These are phyloP conservation scores for Teratosphaeria pseudoeucalypti DNA, from an alignment of 2,329 filamentous ascomycete genomes.

Conservation along the genomic window DNA sequence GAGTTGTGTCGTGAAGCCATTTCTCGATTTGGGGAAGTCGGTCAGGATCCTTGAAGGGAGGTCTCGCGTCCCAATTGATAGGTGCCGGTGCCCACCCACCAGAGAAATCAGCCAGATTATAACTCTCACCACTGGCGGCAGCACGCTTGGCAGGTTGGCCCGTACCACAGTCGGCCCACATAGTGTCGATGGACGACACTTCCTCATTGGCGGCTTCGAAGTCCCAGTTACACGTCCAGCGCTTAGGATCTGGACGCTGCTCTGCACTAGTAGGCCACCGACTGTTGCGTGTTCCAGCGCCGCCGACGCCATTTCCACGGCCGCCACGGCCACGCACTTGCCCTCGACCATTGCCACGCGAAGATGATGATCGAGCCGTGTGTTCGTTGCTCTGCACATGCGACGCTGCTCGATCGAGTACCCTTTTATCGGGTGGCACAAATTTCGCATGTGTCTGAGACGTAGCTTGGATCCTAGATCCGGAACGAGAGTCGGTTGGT, in stretches of 20 bases:
- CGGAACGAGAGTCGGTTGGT: neutral
- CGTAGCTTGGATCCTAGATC: neutral
- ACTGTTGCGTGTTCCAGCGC: neutral
- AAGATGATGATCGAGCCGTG: neutral
- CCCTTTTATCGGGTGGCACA: neutral
- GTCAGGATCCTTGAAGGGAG: slow-evolving; percentile 17
- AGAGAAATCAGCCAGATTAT: slow-evolving; percentile 30
- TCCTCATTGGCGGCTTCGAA: slow-evolving; percentile 1
- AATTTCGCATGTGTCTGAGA: neutral
- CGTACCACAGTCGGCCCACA: slow-evolving; percentile 9
- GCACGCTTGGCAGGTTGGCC: slow-evolving; percentile 7
- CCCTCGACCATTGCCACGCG: neutral
- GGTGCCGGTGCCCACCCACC: slow-evolving; percentile 38
- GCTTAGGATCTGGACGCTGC: slow-evolving; percentile 9
- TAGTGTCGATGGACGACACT: slow-evolving; percentile 6
- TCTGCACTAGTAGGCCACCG: slow-evolving; percentile 8
- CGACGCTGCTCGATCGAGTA: neutral
- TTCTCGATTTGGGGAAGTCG: slow-evolving; percentile 15
- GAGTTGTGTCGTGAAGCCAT: slow-evolving; percentile 14
- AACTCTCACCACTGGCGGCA: slow-evolving; percentile 1
- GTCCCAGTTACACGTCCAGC: slow-evolving; percentile 11
- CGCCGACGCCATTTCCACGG: neutral
- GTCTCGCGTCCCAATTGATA: slow-evolving; percentile 34
- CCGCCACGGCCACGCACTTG: neutral
- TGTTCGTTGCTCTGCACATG: neutral